A percentile compares a stretch with the other conserved stretches of the same genome.
Evolutionary conservation across 1,284 basidiomycete genomes (phyloP).

Genomic region (Cryptococcus floricola): DNA sequence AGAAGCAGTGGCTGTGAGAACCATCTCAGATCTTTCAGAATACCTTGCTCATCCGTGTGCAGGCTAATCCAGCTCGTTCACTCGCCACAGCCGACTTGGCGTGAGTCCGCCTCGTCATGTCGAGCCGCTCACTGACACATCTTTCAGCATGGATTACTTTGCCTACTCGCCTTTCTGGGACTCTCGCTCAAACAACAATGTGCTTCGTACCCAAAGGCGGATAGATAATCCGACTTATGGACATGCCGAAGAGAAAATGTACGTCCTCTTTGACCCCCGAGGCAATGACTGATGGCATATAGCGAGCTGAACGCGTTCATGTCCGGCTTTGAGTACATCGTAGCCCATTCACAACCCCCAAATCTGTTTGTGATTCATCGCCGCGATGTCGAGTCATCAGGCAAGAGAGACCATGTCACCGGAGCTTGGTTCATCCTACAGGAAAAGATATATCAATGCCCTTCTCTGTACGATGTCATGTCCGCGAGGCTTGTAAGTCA

Average conservation of each 20-base stretch:
- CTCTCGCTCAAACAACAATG: conserved; percentile 39
- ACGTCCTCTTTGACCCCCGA: conserved; percentile 4
- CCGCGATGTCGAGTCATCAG: conserved; percentile 28
- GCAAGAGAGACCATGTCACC: conserved; percentile 24
- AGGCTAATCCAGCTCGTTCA: conserved; percentile 38
- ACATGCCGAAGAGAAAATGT: conserved; percentile 42
- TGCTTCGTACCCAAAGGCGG: conserved; percentile 34
- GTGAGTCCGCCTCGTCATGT: conserved; percentile 16
- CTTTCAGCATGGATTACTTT: conserved; percentile 44
- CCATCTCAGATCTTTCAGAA: background rate
- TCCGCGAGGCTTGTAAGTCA: conserved; percentile 31
- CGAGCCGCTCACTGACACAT: background rate
- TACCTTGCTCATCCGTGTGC: background rate
- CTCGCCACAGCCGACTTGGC: conserved; percentile 39
- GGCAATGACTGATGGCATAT: background rate
- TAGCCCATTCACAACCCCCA: conserved; percentile 39
- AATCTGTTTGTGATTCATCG: conserved; percentile 41
- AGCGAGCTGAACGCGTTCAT: conserved; percentile 36
- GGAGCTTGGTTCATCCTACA: conserved; percentile 42
- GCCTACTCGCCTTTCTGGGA: conserved; percentile 46
- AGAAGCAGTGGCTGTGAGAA: conserved; percentile 39
- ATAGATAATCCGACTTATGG: conserved; percentile 41
- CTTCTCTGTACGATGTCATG: conserved; percentile 35
- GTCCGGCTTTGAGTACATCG: conserved; percentile 43
- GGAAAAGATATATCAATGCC: conserved; percentile 41